These are phyloP conservation scores for Beauveria sp. DNA, from an alignment of 2,329 filamentous ascomycete genomes.

Conservation along the genomic window DNA sequence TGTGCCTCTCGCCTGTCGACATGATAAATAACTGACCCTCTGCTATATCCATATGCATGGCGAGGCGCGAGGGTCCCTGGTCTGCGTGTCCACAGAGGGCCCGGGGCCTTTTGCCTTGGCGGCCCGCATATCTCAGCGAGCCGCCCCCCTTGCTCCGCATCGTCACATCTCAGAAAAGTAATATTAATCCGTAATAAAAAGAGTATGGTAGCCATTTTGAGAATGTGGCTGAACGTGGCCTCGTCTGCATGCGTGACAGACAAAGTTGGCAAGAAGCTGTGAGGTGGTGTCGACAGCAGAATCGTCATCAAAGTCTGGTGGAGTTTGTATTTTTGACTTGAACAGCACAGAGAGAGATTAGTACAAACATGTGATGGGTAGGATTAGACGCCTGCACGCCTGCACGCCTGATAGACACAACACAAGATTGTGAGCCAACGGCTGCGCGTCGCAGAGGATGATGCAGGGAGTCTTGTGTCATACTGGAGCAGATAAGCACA, in stretches of 20 bases:
- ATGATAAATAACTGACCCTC: not conserved
- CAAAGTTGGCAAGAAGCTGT: not conserved
- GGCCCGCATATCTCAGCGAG: not conserved
- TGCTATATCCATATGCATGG: not conserved
- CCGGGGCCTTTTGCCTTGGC: not conserved
- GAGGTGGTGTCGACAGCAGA: not conserved
- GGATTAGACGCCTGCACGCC: too few relatives aligned
- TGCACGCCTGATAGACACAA: too few relatives aligned
- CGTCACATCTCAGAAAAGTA: slow-evolving; percentile 8
- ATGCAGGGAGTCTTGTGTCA: too few relatives aligned
- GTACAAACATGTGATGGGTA: too few relatives aligned
- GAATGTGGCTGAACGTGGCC: not conserved
- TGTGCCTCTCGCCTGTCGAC: not conserved
- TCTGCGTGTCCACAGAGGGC: not conserved
- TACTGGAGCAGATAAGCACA: too few relatives aligned
- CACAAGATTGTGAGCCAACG: too few relatives aligned
- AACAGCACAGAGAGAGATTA: too few relatives aligned
- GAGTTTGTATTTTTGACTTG: too few relatives aligned
- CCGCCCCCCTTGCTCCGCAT: not conserved
- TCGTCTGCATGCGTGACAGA: too few relatives aligned
- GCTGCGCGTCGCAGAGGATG: too few relatives aligned
- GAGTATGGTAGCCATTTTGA: not conserved
- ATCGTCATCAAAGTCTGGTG: too few relatives aligned
- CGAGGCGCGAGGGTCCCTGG: not conserved
- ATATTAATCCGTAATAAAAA: not conserved